Evolutionary conservation across 805 yeast genomes (phyloP), one percentile per base, ranked within the genome.

Genomic region (Nakazawaea anatomiae): DNA sequence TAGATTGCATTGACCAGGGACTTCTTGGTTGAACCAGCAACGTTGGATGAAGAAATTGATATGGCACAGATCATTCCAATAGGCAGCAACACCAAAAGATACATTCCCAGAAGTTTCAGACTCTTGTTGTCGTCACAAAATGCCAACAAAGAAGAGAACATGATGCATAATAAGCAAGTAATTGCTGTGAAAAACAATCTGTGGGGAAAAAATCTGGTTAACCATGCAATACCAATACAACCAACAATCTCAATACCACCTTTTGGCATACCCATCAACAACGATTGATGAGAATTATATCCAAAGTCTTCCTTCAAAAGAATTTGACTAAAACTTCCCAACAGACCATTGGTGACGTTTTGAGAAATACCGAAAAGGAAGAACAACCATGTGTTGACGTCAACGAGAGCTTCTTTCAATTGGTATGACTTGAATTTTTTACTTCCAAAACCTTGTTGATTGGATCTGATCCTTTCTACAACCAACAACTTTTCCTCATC

Each of bases 1-100:
- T 82, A 79, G 27, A 75, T 57, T 5, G 77, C 79, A 57, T 79
- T 79, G 53, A 84, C 66, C 32, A 74, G 73, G 27, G 79, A 63
- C 54, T 81, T 73, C 58, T 82, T 82, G 6, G 84, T 79, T 50
- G 79, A 77, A 1, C 86, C 86, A 0, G 86, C 79, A 7, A 84
- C 80, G 56, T 81, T 81, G 44, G 83, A 75, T 50, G 77, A 73
- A 53, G 57, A 80, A 81, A 31, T 81, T 69, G 48, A 81, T 69
- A 1, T 85, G 78, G 12, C 57, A 44, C 4, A 59, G 58, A 1
- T 60, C 60, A 41, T 36, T 61, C 54, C 27, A 60, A 8, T 64
- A 57, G 49, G 61, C 58, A 43, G 66, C 54, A 55, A 60, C 48
- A 46, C 56, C 58, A 31, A 59, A 54, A 30, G 58, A 68, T 51